Evolutionary conservation across 768 basidiomycete genomes (phyloP).

Genomic region (Leccinum disarticulatum): DNA sequence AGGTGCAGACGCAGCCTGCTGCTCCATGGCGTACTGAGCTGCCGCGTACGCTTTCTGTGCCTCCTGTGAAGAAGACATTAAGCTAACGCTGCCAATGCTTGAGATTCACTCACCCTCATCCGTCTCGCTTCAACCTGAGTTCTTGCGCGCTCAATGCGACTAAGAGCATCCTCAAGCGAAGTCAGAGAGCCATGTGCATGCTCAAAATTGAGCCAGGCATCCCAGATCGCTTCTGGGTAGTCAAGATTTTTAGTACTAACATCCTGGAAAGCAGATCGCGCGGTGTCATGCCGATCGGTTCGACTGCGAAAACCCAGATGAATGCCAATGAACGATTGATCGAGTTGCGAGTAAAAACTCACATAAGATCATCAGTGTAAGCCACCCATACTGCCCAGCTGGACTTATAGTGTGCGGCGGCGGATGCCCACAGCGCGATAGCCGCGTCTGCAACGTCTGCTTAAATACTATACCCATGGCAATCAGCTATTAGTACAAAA

Average conservation of each 20-base stretch:
- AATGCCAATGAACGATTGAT: neutral
- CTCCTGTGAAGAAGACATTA: slow-evolving; percentile 42
- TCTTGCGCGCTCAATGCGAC: slow-evolving; percentile 65
- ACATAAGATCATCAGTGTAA: slow-evolving; percentile 77
- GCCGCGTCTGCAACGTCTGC: slow-evolving; percentile 51
- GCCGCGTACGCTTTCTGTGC: slow-evolving; percentile 59
- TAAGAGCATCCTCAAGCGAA: slow-evolving; percentile 60
- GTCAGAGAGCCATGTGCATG: slow-evolving; percentile 73
- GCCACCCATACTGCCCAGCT: slow-evolving; percentile 76
- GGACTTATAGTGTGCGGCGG: slow-evolving; percentile 64
- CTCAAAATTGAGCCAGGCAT: slow-evolving; percentile 88
- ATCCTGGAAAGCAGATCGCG: slow-evolving; percentile 65
- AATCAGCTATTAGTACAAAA: neutral
- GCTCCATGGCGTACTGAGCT: slow-evolving; percentile 44
- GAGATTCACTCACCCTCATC: slow-evolving; percentile 49
- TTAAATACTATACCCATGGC: slow-evolving; percentile 41
- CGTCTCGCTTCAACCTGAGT: slow-evolving; percentile 60
- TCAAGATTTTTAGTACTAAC: slow-evolving; percentile 75
- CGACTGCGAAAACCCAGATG: slow-evolving; percentile 37
- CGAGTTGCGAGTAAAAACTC: slow-evolving; percentile 22
- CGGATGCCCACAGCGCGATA: slow-evolving; percentile 60
- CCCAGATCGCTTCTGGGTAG: slow-evolving; percentile 95
- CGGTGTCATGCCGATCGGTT: slow-evolving; percentile 52
- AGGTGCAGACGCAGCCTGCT: slow-evolving; percentile 36
- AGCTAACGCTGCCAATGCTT: neutral